Evolutionary conservation across 108 stramenopile species (phyloP).

Genomic region (Epipyxis sp.): DNA sequence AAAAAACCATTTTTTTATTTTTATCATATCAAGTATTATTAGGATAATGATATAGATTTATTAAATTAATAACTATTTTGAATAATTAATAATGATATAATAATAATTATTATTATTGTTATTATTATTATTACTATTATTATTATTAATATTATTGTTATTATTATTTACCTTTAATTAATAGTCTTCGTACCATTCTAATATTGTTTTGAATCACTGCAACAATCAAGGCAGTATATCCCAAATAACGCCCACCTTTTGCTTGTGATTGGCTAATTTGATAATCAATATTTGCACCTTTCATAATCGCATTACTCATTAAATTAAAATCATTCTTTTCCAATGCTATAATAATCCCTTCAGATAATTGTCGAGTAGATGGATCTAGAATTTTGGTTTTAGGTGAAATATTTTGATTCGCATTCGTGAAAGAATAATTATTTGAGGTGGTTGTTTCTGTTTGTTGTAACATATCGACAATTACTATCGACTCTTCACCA

Average conservation of each 20-base stretch:
- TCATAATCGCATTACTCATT: neutral
- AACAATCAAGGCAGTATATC: slow-evolving; percentile 16
- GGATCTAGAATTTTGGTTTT: slow-evolving; percentile 3
- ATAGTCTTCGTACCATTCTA: neutral
- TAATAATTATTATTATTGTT: no score
- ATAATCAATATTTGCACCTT: neutral
- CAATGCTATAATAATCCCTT: neutral
- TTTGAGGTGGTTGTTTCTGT: neutral
- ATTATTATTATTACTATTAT: no score
- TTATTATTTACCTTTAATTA: neutral
- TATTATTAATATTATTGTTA: no score
- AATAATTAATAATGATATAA: no score
- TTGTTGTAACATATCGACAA: neutral
- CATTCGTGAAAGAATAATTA: neutral
- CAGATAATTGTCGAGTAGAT: neutral
- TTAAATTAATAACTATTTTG: no score
- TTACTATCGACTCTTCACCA: neutral
- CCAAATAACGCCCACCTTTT: neutral
- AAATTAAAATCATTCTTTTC: neutral
- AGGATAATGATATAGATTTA: no score
- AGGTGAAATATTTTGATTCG: neutral
- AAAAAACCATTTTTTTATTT: no score
- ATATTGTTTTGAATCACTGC: neutral
- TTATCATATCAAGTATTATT: no score
- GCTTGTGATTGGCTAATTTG: neutral